Evolutionary conservation across 2,329 filamentous ascomycete genomes (phyloP).

Genomic region (Penicillium sp.): DNA sequence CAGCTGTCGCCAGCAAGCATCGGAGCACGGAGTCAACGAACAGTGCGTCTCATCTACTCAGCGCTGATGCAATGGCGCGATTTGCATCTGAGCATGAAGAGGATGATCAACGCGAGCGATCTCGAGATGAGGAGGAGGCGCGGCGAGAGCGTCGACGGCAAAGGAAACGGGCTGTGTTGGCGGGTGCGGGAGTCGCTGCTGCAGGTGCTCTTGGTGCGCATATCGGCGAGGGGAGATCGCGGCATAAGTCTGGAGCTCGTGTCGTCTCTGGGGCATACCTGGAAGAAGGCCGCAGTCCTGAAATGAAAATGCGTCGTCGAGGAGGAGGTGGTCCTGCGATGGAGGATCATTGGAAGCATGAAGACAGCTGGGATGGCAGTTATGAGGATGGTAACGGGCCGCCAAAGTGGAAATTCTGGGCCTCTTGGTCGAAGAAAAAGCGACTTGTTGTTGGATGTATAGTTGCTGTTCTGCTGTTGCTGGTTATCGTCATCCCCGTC

Average conservation of each 20-base stretch:
- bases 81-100: conserved; percentile 65
- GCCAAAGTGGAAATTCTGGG: conserved; percentile 39
- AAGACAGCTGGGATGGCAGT: conserved; percentile 30
- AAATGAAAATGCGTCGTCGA: conserved; percentile 50
- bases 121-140: conserved; percentile 37
- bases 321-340: conserved; percentile 33
- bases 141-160: conserved; percentile 28
- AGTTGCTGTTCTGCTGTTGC: conserved; percentile 54
- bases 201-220: conserved; percentile 18
- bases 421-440: conserved; percentile 37
- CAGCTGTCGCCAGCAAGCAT: conserved; percentile 35
- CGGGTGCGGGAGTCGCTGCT: conserved; percentile 15
- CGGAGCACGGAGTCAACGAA: conserved; percentile 45
- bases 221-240: conserved; percentile 33
- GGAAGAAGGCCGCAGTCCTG: conserved; percentile 63
- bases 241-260: conserved; percentile 56
- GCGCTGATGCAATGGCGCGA: conserved; percentile 63
- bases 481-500: conserved; percentile 68
- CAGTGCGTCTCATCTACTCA: conserved; percentile 47
- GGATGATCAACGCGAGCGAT: conserved; percentile 48
- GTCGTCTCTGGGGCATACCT: conserved; percentile 70
- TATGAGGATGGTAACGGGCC: conserved; percentile 33
- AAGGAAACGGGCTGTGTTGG: conserved; percentile 29
- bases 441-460: conserved; percentile 56
- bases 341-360: conserved; percentile 56